These are phyloP conservation scores for Chlorella ohadii DNA, from an alignment of 139 green algal species.

Conservation along the genomic window DNA sequence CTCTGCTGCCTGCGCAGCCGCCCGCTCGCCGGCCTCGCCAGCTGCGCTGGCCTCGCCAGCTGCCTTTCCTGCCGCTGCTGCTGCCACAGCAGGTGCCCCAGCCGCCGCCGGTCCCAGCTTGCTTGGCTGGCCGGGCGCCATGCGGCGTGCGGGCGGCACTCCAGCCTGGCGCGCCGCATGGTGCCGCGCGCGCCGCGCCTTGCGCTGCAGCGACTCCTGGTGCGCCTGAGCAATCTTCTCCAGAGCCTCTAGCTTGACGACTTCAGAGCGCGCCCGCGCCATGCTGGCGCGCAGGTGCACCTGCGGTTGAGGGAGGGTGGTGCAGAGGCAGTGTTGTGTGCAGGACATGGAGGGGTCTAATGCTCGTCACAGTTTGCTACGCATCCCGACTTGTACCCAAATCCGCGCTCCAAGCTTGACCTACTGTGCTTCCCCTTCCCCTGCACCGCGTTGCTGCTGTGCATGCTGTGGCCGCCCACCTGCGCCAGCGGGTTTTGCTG, in stretches of 20 bases:
- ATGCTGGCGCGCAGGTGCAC: conserved; percentile 46
- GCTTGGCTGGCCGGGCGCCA: too few relatives aligned
- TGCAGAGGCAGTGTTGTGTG: too few relatives aligned
- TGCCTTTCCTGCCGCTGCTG: neutral
- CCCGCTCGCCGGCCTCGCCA: neutral
- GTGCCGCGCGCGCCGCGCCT: neutral
- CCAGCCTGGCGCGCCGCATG: too few relatives aligned
- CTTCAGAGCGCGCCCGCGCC: conserved; percentile 32
- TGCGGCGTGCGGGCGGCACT: too few relatives aligned
- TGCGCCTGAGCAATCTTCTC: conserved; percentile 39
- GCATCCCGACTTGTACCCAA: too few relatives aligned
- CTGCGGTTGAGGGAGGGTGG: neutral
- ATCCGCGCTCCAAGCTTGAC: too few relatives aligned
- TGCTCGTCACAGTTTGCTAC: too few relatives aligned
- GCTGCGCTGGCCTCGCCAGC: neutral
- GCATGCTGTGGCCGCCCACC: neutral
- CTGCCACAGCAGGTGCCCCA: neutral
- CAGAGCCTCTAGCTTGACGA: conserved; percentile 45
- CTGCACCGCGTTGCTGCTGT: neutral
- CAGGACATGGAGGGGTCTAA: too few relatives aligned
- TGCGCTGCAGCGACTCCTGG: neutral
- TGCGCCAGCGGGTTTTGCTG: conserved; percentile 53
- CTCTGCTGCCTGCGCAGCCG: neutral
- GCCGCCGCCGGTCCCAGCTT: neutral
- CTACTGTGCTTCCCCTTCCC: neutral